These are phyloP conservation scores for Plasmopara viticola DNA, from an alignment of 352 stramenopile species.

Conservation along the genomic window DNA sequence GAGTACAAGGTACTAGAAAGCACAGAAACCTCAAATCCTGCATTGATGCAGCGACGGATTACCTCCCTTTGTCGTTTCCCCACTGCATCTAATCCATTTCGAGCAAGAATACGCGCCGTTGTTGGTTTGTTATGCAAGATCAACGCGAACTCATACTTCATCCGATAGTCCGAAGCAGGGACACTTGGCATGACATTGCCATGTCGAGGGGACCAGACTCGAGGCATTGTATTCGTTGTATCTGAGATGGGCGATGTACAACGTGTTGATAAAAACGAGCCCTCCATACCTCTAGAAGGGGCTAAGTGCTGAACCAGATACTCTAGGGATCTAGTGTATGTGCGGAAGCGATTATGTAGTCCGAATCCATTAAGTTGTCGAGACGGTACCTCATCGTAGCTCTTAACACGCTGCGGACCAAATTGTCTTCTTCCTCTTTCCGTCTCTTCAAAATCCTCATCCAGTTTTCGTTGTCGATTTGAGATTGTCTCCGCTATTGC, in stretches of 20 bases:
- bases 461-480: conserved; percentile 13
- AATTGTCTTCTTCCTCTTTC: conserved; percentile 8
- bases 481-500: conserved; percentile 34
- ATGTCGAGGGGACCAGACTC: conserved; percentile 68
- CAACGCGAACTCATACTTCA: conserved; percentile 82
- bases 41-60: conserved; percentile 65
- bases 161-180: conserved; percentile 42
- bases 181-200: conserved; percentile 31
- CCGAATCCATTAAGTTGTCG: conserved; percentile 22
- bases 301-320: conserved; percentile 78
- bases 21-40: conserved; percentile 69
- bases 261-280: conserved; percentile 22
- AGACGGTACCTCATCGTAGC: conserved; percentile 30
- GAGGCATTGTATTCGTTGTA: conserved; percentile 38
- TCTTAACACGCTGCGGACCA: conserved; percentile 38
- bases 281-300: conserved; percentile 31
- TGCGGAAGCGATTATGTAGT: conserved; percentile 33
- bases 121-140: conserved; percentile 81
- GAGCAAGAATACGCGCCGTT: conserved; percentile 61
- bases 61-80: conserved; percentile 74
- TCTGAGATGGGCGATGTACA: conserved; percentile 42
- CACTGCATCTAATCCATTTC: conserved; percentile 64
- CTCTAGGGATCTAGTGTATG: conserved; percentile 75
- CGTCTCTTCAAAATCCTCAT: conserved; percentile 15
- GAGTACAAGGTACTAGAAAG: conserved; percentile 77